Evolutionary conservation across 1,284 basidiomycete species (phyloP).

Genomic region (Cryptococcus deneoformans): DNA sequence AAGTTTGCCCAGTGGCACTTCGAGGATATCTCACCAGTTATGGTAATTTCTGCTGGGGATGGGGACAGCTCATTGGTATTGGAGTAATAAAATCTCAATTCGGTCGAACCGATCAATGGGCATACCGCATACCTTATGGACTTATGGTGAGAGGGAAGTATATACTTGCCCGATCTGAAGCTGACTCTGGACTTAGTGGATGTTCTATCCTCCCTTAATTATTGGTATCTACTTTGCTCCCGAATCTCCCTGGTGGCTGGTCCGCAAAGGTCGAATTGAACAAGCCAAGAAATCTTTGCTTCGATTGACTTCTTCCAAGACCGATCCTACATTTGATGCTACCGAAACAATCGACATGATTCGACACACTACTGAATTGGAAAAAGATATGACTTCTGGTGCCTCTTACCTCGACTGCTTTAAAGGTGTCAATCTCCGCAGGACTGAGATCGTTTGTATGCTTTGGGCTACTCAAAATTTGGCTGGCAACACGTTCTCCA

Average conservation of each 20-base stretch:
- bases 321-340: conserved; percentile 45
- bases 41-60: conserved; percentile 47
- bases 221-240: conserved; percentile 38
- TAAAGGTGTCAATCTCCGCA: conserved; percentile 43
- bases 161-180: not conserved
- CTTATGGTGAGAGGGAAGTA: conserved; percentile 21
- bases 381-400: conserved; percentile 23
- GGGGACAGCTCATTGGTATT: conserved; percentile 43
- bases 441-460: conserved; percentile 45
- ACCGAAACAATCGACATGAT: conserved; percentile 52
- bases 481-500: conserved; percentile 40
- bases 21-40: conserved; percentile 45
- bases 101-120: conserved; percentile 31
- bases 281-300: conserved; percentile 51
- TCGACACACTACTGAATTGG: conserved; percentile 37
- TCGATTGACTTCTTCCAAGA: conserved; percentile 42
- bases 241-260: conserved; percentile 39
- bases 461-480: conserved; percentile 42
- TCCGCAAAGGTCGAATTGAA: conserved; percentile 47
- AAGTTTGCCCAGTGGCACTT: conserved; percentile 45
- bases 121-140: conserved; percentile 33
- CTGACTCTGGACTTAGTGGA: conserved; percentile 19
- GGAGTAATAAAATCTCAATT: conserved; percentile 44
- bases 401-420: conserved; percentile 53
- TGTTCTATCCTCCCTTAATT: conserved; percentile 34